phyloP scores from a whole-genome alignment of 345 rosid species.

The Atalantia buxifolia region DNA sequence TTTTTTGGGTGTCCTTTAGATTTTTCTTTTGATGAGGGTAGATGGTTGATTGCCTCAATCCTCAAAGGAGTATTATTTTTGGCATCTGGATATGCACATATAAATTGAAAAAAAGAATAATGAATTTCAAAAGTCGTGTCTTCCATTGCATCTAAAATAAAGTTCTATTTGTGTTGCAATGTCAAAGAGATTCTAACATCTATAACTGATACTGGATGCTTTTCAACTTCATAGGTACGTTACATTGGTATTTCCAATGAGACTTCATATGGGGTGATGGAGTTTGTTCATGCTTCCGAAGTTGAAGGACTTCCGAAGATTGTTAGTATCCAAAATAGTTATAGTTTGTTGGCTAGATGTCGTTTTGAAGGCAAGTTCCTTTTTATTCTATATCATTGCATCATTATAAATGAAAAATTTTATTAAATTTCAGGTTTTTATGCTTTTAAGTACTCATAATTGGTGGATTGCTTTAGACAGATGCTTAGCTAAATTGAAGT shows the following conservation, averaged over 20 bases:
- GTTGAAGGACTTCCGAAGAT: slow-evolving; percentile 84
- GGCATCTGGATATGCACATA: neutral
- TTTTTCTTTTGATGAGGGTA: neutral
- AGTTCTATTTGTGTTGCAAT: neutral
- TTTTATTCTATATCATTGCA: neutral
- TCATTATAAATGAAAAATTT: neutral
- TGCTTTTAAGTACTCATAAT: neutral
- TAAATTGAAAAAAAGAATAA: neutral
- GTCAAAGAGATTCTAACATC: neutral
- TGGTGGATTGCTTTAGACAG: neutral
- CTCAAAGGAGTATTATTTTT: neutral
- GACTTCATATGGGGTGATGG: slow-evolving; percentile 94
- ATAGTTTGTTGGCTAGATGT: slow-evolving; percentile 68
- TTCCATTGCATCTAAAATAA: neutral
- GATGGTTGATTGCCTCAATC: neutral
- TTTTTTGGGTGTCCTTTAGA: neutral
- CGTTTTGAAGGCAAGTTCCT: slow-evolving; percentile 58
- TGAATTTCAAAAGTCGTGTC: neutral
- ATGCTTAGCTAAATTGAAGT: neutral
- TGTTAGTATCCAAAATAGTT: slow-evolving; percentile 84
- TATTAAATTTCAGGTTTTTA: neutral
- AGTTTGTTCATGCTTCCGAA: slow-evolving; percentile 81
- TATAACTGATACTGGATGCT: slow-evolving; percentile 4
- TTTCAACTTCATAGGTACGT: slow-evolving; percentile 53
- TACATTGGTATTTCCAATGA: slow-evolving; percentile 89